These are phyloP conservation scores for Kwoniella mangroviensis DNA, from an alignment of 768 basidiomycete genomes.

Conservation along the genomic window DNA sequence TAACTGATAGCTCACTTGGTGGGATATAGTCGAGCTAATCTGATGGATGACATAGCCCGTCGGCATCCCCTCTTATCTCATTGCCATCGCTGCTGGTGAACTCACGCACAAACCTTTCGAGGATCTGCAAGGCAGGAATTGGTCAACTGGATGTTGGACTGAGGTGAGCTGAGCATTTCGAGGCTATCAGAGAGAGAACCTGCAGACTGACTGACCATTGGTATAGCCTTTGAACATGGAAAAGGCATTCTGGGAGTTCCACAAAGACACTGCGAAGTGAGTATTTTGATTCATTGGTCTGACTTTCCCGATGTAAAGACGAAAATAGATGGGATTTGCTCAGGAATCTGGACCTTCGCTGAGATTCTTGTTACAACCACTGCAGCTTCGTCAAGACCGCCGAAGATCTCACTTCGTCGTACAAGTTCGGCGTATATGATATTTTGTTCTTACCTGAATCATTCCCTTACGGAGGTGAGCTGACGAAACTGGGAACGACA, in stretches of 20 bases:
- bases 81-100: constrained; percentile 88
- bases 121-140: constrained; percentile 66
- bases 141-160: constrained; percentile 87
- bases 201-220: too few relatives aligned
- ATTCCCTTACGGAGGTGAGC: constrained; percentile 93
- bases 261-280: constrained; percentile 78
- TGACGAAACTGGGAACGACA: constrained; percentile 51
- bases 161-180: constrained; percentile 60
- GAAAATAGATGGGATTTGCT: too few relatives aligned
- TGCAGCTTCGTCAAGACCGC: constrained; percentile 74
- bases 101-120: constrained; percentile 71
- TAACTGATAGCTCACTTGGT: background rate
- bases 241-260: constrained; percentile 82
- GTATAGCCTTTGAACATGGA: constrained; percentile 71
- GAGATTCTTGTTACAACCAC: background rate
- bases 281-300: background rate
- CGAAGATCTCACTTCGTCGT: constrained; percentile 74
- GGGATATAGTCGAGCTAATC: too few relatives aligned
- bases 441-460: constrained; percentile 84
- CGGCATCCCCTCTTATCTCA: constrained; percentile 86
- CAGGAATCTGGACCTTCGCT: too few relatives aligned
- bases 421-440: constrained; percentile 87
- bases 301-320: too few relatives aligned
- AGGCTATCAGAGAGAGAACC: too few relatives aligned
- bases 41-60: constrained; percentile 64